A percentile compares a stretch with the other conserved stretches of the same genome.
phyloP scores from a whole-genome alignment of 2,329 filamentous ascomycete species.

The Microascus cirrosus region DNA sequence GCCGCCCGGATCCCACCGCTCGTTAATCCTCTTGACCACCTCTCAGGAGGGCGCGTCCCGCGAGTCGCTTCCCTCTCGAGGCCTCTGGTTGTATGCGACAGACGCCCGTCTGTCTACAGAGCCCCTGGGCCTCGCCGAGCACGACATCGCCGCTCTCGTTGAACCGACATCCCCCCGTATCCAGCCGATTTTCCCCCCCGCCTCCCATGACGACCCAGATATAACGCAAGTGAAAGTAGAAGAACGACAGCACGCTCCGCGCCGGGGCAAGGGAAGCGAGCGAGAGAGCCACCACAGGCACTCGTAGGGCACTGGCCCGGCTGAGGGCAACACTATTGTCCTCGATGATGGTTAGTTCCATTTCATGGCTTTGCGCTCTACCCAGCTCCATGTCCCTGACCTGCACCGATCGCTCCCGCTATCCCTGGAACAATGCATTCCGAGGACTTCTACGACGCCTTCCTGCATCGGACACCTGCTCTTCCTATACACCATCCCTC shows the following conservation, averaged over 20 bases:
- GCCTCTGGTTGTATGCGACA: not conserved
- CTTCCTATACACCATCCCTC: not conserved
- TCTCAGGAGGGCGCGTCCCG: not conserved
- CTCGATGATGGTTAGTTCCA: slow-evolving; percentile 4
- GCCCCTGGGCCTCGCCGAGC: not conserved
- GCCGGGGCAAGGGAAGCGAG: not conserved
- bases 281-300: not conserved
- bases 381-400: not conserved
- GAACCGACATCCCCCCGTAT: not conserved
- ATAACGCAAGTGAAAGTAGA: not conserved
- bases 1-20: not conserved
- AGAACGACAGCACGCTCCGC: not conserved
- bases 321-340: not conserved
- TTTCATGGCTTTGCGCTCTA: not conserved
- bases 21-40: not conserved
- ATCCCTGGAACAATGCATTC: too few relatives aligned
- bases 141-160: not conserved
- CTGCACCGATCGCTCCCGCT: not conserved
- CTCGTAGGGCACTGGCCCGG: not conserved
- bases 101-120: not conserved
- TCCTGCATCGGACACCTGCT: not conserved
- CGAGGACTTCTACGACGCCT: not conserved
- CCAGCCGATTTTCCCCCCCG: not conserved
- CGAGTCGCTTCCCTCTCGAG: not conserved
- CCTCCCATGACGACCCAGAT: not conserved